Percentiles rank a stretch among this genome's conserved stretches.
Evolutionary conservation across 2,329 filamentous ascomycete genomes (phyloP).

Genomic region (Ascochyta lentis): DNA sequence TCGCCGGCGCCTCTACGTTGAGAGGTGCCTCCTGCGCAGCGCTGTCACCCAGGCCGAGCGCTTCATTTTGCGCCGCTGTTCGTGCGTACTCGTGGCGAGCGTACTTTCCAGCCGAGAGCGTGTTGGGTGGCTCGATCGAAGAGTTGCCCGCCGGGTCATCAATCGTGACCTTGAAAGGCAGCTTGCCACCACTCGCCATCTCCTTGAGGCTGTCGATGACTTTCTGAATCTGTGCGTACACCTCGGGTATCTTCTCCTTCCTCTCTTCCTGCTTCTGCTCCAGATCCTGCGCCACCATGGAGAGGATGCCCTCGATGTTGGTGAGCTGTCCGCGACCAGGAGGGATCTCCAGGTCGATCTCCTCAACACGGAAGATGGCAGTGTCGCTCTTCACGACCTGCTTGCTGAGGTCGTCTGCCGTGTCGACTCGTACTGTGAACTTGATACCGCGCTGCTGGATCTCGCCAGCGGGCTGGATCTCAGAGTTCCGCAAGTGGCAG

Average conservation of each 20-base stretch:
- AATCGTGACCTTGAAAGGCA: constrained; percentile 86
- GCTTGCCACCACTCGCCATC: constrained; percentile 78
- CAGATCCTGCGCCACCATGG: constrained; percentile 79
- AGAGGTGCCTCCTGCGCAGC: constrained; percentile 37
- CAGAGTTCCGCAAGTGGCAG: constrained; percentile 88
- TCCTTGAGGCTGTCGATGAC: constrained; percentile 76
- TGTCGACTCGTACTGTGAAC: constrained; percentile 81
- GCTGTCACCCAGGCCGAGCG: constrained; percentile 73
- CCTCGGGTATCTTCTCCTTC: constrained; percentile 77
- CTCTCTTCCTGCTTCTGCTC: constrained; percentile 82
- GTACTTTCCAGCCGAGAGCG: constrained; percentile 84
- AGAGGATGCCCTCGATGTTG: constrained; percentile 88
- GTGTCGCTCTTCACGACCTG: constrained; percentile 93
- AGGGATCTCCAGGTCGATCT: constrained; percentile 92
- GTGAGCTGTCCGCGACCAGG: constrained; percentile 88
- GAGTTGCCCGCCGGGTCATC: constrained; percentile 96
- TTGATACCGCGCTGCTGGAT: constrained; percentile 88
- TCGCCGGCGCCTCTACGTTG: constrained; percentile 58
- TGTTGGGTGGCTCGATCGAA: constrained; percentile 86
- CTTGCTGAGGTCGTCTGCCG: constrained; percentile 75
- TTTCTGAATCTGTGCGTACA: constrained; percentile 77
- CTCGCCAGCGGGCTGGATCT: constrained; percentile 89
- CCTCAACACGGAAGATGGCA: constrained; percentile 84
- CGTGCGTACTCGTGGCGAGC: constrained; percentile 83
- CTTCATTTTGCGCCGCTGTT: constrained; percentile 83